Evolutionary conservation across 208 protist genomes (phyloP).

Genomic region (Tritrichomonas musculus): DNA sequence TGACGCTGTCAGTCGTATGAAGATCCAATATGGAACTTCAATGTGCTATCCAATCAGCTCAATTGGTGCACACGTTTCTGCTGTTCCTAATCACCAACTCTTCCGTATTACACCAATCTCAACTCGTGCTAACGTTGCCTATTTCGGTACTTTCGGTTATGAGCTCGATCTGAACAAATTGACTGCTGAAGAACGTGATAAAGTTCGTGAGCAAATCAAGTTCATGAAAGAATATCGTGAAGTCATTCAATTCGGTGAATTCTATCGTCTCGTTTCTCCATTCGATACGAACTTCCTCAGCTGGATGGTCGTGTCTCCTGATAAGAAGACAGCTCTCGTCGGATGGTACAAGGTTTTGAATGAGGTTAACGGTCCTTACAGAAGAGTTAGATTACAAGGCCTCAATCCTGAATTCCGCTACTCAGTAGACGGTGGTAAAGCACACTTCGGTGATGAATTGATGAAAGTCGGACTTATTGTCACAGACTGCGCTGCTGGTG

Average conservation of each 20-base stretch:
- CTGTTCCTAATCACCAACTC: neutral
- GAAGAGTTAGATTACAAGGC: no score
- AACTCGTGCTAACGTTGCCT: neutral
- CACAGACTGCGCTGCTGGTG: no score
- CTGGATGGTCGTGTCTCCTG: neutral
- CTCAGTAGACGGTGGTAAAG: no score
- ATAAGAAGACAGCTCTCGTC: neutral
- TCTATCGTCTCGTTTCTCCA: neutral
- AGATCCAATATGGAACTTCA: neutral
- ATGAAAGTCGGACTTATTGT: no score
- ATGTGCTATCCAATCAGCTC: neutral
- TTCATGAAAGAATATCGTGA: neutral
- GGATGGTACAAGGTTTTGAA: neutral
- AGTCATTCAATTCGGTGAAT: neutral
- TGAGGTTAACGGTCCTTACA: no score
- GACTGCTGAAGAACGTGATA: neutral
- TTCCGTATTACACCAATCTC: neutral
- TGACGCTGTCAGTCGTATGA: neutral
- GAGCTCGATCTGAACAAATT: neutral
- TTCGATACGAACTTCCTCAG: neutral
- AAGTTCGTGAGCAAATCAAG: neutral
- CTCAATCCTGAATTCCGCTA: no score
- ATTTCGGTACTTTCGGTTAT: neutral
- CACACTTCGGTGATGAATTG: no score
- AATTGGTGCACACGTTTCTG: neutral